Base-by-base conservation (phyloP, 352 stramenopile species). In the Phytopythium cucurbitacearum region DNA sequence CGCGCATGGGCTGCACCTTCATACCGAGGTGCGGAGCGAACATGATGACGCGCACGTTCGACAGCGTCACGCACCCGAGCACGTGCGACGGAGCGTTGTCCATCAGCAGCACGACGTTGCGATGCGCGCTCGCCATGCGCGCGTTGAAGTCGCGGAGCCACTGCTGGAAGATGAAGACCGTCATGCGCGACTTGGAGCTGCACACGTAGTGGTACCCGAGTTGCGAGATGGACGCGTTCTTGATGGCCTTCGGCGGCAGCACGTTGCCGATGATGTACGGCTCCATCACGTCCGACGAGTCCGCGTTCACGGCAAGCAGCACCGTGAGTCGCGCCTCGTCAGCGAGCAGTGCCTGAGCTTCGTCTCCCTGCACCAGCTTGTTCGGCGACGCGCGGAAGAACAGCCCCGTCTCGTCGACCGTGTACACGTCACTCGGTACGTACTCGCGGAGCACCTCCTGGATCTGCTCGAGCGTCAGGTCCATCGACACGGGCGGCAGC, bases 161-260 rank as follows among this genome's bases (percentile, higher is more conserved):
- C 52, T 92, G 80, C 71, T 94, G 81, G 62, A 94, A 94, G 56
- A 94, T 92, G 55, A 91, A 90, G 35, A 92, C 80, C 10, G 84
- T 94, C 84, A 94, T 94, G 54, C 81, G 83, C 15, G 80, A 69
- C 62, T 87, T 86, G 66, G 76, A 85, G 60, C 77, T 91, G 66
- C 75, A 87, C 16, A 92, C 77, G 65, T 94, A 94, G 71, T 94
- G 82, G 62, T 91, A 94, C 6, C 84, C 84, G 13, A 91, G 69
- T 57, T 91, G 80, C 54, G 78, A 78, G 54, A 89, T 85, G 7
- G 79, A 87, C 28, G 81, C 76, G 62, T 86, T 89, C 65, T 89
- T 89, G 54, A 91, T 89, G 58, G 71, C 70, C 65, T 87, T 88
- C 15, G 84, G 84, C 2, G 84, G 62, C 28, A 88, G 66, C 12